Base-by-base conservation (phyloP, 1,284 basidiomycete species). In the Ganoderma resinaceum region DNA sequence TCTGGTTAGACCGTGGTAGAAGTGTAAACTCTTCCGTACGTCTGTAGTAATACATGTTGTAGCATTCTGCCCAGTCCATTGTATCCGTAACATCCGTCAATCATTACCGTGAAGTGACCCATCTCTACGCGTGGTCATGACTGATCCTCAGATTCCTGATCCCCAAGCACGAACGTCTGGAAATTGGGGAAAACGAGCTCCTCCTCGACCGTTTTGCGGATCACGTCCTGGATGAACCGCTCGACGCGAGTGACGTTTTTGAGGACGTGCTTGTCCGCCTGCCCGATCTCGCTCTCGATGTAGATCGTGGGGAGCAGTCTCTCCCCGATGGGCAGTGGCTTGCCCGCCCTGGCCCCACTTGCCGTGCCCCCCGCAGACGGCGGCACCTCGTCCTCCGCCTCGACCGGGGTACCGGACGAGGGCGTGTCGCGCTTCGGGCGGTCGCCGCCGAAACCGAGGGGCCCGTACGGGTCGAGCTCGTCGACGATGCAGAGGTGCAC, bases 221-320 rank as follows among this genome's bases (percentile, higher is more conserved):
- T 92, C 53, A 98, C 92, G 75, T 99, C 96, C 78, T 96, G 92
- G 62, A 99, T 94, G 79, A 99, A 99, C 66, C 93, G 86, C 81
- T 99, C 98, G 40, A 99, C 95, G 72, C 98, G 92, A 3, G 95
- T 96, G 23, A 99, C 98, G 74, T 99, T 99, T 79, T 96, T 94
- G 74, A 99, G 80, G 2, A 98, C 95, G 82, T 99, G 97, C 74
- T 97, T 98, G 78, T 98, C 96, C 35, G 92, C 85, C 83, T 98
- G 95, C 0, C 98, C 98, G 63, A 99, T 97, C 82, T 98, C 95
- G 77, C 93, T 95, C 80, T 99, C 97, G 77, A 99, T 96, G 74
- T 92, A 89, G 66, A 99, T 92, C n/a, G 90, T 89, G 0, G 95
- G 95, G n/a, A 99, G 82, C 35, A 99, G 82, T 31, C 94, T 87